Evolutionary conservation across 31 red algal species (phyloP).

Genomic region (Porphyra umbilicalis): DNA sequence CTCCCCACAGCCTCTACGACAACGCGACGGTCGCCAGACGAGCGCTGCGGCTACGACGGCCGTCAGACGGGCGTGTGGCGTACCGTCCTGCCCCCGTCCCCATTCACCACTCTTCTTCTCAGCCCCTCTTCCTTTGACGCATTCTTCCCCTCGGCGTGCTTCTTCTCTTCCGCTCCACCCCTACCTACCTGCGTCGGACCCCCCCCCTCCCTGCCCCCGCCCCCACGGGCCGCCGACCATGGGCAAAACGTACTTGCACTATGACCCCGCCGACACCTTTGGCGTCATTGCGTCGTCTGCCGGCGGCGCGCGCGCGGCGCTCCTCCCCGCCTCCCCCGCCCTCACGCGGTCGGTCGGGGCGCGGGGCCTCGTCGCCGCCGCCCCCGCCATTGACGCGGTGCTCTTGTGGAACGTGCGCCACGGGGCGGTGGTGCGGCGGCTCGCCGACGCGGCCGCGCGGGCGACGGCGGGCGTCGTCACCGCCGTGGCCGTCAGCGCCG

Average conservation of each 20-base stretch:
- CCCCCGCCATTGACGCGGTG: constrained; percentile 8
- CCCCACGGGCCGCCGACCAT: background rate
- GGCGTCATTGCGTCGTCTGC: constrained; percentile 4
- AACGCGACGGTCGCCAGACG: no score
- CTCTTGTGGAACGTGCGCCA: constrained; percentile 1
- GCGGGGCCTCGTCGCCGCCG: background rate
- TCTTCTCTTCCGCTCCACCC: no score
- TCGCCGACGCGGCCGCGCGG: background rate
- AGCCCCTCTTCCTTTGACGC: no score
- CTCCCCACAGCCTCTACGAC: no score
- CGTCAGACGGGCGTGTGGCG: no score
- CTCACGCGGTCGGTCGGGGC: background rate
- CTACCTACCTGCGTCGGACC: no score
- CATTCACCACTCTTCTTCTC: no score
- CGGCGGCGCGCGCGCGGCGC: background rate
- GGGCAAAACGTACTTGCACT: constrained; percentile 1
- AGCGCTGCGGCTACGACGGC: no score
- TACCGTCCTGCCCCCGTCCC: no score
- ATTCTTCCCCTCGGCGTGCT: no score
- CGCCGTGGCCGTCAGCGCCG: background rate
- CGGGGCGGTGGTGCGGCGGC: background rate
- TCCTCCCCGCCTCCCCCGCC: background rate
- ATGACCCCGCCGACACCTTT: constrained; percentile 2
- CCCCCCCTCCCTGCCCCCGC: background rate
- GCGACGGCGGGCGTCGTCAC: constrained; percentile 14